These are phyloP conservation scores for Magnusiomyces magnusii DNA, from an alignment of 1,139 yeast genomes.

Conservation along the genomic window DNA sequence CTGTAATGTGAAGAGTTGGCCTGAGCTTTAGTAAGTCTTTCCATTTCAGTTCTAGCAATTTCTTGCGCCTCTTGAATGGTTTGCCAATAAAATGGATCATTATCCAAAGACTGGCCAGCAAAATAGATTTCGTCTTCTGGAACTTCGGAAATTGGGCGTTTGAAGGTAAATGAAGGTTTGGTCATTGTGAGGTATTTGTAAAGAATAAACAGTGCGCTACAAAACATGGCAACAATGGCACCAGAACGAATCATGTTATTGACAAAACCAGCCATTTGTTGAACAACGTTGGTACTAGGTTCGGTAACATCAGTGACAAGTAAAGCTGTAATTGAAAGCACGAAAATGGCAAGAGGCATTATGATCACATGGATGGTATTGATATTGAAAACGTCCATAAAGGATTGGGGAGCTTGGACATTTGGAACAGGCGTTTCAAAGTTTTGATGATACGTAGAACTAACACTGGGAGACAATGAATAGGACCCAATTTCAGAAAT, in stretches of 20 bases:
- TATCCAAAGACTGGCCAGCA: constrained; percentile 1
- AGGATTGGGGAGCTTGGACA: neutral
- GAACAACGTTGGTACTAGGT: constrained; percentile 1
- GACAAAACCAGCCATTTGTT: neutral
- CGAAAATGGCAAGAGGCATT: neutral
- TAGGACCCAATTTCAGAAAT: neutral
- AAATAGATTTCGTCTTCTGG: neutral
- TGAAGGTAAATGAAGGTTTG: neutral
- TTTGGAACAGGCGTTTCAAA: neutral
- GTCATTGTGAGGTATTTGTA: neutral
- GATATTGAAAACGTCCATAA: neutral
- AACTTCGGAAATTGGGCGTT: neutral
- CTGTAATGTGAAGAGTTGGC: neutral
- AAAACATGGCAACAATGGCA: neutral
- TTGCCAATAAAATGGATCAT: neutral
- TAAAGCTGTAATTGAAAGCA: neutral
- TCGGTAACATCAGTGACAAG: neutral
- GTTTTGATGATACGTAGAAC: neutral
- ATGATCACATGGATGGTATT: neutral
- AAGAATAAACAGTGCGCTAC: neutral
- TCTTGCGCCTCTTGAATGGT: neutral
- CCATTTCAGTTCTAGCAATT: neutral
- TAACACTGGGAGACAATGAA: neutral
- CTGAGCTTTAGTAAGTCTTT: neutral
- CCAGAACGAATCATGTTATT: neutral